Percentiles rank a stretch among this genome's conserved stretches.
Conservation (phyloP, 306 rosid species). For the Bauhinia variegata region DNA sequence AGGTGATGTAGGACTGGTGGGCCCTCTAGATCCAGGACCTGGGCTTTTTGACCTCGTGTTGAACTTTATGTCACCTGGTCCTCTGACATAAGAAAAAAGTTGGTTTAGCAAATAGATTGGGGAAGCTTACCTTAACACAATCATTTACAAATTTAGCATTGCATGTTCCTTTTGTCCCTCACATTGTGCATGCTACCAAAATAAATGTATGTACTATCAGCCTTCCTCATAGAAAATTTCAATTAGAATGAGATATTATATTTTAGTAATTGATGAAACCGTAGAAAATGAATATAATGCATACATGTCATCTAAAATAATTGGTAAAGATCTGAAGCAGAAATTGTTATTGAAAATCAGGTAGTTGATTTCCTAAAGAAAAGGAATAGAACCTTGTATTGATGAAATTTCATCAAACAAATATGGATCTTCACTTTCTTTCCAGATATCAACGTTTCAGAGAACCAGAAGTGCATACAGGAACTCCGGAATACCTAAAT, state of each 20-base stretch:
- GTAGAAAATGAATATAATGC: not conserved
- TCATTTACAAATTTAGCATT: constrained; percentile 15
- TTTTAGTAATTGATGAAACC: constrained; percentile 17
- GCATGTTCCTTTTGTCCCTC: constrained; percentile 9
- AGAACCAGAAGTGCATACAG: constrained; percentile 14
- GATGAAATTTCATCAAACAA: constrained; percentile 3
- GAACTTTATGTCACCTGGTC: constrained; percentile 59
- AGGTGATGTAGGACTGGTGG: constrained; percentile 93
- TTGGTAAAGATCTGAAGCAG: not conserved
- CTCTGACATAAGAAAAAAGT: constrained; percentile 56
- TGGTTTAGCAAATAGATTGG: constrained; percentile 28
- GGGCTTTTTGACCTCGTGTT: constrained; percentile 72
- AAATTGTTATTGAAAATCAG: not conserved
- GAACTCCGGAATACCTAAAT: not conserved
- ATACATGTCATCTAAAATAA: constrained; percentile 16
- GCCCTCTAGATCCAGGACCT: constrained; percentile 79
- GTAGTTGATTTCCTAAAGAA: not conserved
- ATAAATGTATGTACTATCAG: not conserved
- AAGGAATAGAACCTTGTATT: not conserved
- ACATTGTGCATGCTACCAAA: constrained; percentile 11
- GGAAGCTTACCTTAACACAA: constrained; percentile 30
- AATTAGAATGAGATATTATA: not conserved
- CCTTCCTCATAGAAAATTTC: constrained; percentile 20
- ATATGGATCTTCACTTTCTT: constrained; percentile 1
- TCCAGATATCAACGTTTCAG: constrained; percentile 4